A percentile compares a stretch with the other conserved stretches of the same genome.
Evolutionary conservation across 306 rosid species (phyloP).

Genomic region (barrel medic (Medicago truncatula)): DNA sequence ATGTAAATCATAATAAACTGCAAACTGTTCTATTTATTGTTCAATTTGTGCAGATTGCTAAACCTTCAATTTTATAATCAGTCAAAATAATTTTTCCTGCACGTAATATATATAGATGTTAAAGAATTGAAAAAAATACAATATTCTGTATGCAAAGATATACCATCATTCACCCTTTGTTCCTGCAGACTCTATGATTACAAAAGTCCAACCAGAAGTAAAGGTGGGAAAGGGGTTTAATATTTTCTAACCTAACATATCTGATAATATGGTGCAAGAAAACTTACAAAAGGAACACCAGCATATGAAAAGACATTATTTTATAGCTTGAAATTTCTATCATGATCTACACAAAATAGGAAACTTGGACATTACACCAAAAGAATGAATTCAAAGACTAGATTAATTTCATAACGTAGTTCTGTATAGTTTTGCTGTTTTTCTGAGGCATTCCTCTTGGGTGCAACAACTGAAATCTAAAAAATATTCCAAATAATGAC

Average conservation of each 20-base stretch:
- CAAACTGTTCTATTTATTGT: too few species aligned
- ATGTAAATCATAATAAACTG: too few species aligned
- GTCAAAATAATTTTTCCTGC: too few species aligned
- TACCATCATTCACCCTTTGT: not conserved
- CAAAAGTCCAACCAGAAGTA: not conserved
- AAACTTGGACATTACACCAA: not conserved
- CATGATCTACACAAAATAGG: not conserved
- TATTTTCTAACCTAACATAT: conserved; percentile 14
- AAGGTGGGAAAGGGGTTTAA: not conserved
- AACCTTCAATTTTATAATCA: too few species aligned
- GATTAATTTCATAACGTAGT: not conserved
- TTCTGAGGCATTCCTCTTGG: not conserved
- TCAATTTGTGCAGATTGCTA: too few species aligned
- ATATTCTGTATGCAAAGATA: not conserved
- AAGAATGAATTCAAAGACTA: not conserved
- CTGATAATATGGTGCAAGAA: not conserved
- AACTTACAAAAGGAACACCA: not conserved
- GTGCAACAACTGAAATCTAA: not conserved
- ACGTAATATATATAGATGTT: too few species aligned
- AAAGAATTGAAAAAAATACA: not conserved
- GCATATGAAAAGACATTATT: not conserved
- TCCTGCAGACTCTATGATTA: not conserved
- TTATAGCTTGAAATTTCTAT: not conserved
- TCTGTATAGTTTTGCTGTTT: not conserved
- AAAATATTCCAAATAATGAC: too few species aligned